A percentile compares a stretch with the other conserved stretches of the same genome.
Conservation (phyloP, 345 rosid genomes). For the Corchorus olitorius region DNA sequence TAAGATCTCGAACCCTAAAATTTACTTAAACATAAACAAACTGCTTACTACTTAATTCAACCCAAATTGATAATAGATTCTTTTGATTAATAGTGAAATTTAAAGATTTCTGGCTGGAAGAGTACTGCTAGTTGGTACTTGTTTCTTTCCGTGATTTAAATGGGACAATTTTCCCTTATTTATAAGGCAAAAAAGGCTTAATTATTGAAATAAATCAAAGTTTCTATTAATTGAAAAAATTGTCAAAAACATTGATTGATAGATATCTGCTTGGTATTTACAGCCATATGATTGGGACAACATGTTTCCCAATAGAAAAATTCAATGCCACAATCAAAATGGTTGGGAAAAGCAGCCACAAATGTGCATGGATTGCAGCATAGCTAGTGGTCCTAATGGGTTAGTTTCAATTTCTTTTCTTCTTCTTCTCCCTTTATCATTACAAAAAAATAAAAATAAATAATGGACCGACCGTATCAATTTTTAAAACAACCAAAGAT, state of each 20-base stretch:
- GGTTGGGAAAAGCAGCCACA: neutral
- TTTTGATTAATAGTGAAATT: too few relatives aligned
- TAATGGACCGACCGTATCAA: conserved; percentile 8
- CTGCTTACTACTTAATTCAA: too few relatives aligned
- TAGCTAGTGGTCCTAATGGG: neutral
- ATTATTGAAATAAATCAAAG: too few relatives aligned
- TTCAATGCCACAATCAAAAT: neutral
- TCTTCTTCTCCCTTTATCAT: neutral
- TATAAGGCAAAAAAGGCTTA: neutral
- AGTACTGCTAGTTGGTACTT: too few relatives aligned
- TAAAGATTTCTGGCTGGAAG: too few relatives aligned
- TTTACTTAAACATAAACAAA: too few relatives aligned
- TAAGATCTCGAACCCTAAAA: too few relatives aligned
- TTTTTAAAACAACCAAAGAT: neutral
- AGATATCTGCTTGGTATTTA: neutral
- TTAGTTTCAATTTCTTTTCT: neutral
- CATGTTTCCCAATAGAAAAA: neutral
- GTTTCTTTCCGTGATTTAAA: neutral
- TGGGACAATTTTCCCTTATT: neutral
- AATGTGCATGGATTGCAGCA: neutral
- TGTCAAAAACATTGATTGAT: neutral
- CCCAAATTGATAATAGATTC: too few relatives aligned
- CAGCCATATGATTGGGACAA: neutral
- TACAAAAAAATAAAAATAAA: neutral
- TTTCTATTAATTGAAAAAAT: neutral